Evolutionary conservation across 163 green algal genomes (phyloP), one percentile per base, ranked within the genome.

Genomic region (Chlamydomonas reinhardtii): DNA sequence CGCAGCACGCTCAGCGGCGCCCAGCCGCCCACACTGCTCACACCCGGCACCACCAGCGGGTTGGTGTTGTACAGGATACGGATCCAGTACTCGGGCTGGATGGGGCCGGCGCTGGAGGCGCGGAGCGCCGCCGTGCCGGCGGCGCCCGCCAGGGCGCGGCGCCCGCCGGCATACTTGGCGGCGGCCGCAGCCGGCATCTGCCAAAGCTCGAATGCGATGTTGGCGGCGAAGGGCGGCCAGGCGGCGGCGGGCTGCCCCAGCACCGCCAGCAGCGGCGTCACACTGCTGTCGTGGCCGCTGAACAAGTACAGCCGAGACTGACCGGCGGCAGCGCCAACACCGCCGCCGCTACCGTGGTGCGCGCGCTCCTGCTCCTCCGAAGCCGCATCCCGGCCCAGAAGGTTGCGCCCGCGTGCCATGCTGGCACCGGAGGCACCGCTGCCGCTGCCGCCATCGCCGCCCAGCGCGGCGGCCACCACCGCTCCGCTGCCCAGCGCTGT

Each of bases 201-300:
- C 87, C 87, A 91, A 17, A 91, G 71, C 82, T 91, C 87, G 65
- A 86, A 91, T 19, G 87, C 76, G 15, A 91, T 9, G 62, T 79
- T 77, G 54, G 82, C 79, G 0, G 87, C 73, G 76, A 84, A 91
- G 43, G 87, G 87, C 14, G 87, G 87, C 87, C 87, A 91, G 39
- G 54, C 62, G 9, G 14, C 2, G 31, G 61, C 72, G 5, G 61
- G 82, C 61, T 87, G 82, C 34, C 72, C 72, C 61, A 87, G 61
- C 72, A 87, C 82, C 59, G 82, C 87, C 37, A 91, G 82, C 34
- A 89, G 75, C 62, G 87, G 87, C 29, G 80, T 86, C 0, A 91
- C 72, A 9, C 76, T 84, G 54, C 65, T 83, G 82, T 91, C 87
- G 71, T 91, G 87, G 8, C 87, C 87, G 82, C 87, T 91, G 69